Evolutionary conservation across 1,284 basidiomycete genomes (phyloP), one percentile per base, ranked within the genome.

Genomic region (Takashimella koratensis): DNA sequence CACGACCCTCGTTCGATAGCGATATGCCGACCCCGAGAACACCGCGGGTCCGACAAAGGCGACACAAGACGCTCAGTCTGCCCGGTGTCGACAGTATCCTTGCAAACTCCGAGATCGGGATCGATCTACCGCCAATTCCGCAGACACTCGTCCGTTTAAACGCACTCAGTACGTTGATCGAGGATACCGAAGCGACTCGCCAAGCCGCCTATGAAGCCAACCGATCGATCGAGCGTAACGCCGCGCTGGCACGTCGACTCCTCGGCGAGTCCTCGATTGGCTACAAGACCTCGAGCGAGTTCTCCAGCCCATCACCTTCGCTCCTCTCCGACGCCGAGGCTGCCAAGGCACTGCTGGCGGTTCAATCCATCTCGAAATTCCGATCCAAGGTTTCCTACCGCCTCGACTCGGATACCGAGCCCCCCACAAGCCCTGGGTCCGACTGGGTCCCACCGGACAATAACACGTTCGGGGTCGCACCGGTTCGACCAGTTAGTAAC

Each of bases 1-100:
- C 52, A 13, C 8, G 40, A 16, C 56, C 63, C 16, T 59, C 61
- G 4, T 54, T 59, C 39, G 30, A 36, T 36, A 8, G 10, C 16
- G 8, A 8, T 8, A 8, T 8, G 8, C 16, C 30, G 10, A 36
- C 8, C 30, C 30, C 30, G 16, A 36, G 16, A 16, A 36, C 30
- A 36, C 30, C 30, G 8, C 30, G 30, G 16, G 30, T 36, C 16
- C 8, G 30, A 16, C 30, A 43, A 21, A 16, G 56, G 42, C 23
- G 56, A 21, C 51, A 51, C n/a, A 45, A 46, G 36, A 51, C 54
- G 5, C 51, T 60, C 40, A 8, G 10, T 16, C 8, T 36, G 30
- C 30, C 30, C 10, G 16, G 16, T 36, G 16, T 36, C 30, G 30
- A 8, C 16, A 16, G 8, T 36, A 8, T 16, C 16, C 10, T 8